A percentile compares a stretch with the other conserved stretches of the same genome.
These are phyloP conservation scores for Proliferodiscus dingleyae DNA, from an alignment of 2,329 filamentous ascomycete species.

Conservation along the genomic window DNA sequence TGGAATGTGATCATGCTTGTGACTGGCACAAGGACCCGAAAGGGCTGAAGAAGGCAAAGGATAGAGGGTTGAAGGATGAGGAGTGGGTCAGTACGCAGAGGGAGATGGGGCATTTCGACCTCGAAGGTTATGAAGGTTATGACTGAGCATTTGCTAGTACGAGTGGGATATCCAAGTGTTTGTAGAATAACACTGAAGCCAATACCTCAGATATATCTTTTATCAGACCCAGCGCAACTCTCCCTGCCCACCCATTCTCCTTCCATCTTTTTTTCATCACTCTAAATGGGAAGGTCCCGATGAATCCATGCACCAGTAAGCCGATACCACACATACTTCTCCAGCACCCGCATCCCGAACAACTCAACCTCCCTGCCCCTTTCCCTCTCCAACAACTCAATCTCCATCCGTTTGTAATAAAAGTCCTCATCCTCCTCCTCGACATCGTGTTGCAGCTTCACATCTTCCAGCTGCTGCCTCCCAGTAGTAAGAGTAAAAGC, in stretches of 20 bases:
- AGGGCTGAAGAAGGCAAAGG: slow-evolving; percentile 53
- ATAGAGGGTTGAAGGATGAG: slow-evolving; percentile 51
- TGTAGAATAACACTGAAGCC: slow-evolving; percentile 4
- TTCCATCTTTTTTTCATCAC: not conserved
- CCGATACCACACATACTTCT: slow-evolving; percentile 8
- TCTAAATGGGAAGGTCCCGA: not conserved
- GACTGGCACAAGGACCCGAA: slow-evolving; percentile 69
- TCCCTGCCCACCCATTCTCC: no score
- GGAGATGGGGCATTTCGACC: slow-evolving; percentile 52
- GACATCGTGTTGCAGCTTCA: no score
- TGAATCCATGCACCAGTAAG: not conserved
- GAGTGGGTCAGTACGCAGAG: slow-evolving; percentile 61
- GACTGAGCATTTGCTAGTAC: slow-evolving; percentile 20
- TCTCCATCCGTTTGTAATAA: no score
- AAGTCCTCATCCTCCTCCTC: no score
- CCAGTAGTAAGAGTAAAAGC: no score
- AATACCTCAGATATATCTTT: not conserved
- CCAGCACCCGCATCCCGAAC: not conserved
- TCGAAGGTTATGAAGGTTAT: slow-evolving; percentile 45
- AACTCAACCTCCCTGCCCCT: no score
- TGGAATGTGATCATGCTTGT: slow-evolving; percentile 68
- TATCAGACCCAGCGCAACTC: no score
- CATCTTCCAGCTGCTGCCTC: no score
- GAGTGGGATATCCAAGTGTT: slow-evolving; percentile 1
- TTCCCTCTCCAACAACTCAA: no score